phyloP scores from a whole-genome alignment of 495 filamentous ascomycete species.

The Pyrenopolyporus hunteri region DNA sequence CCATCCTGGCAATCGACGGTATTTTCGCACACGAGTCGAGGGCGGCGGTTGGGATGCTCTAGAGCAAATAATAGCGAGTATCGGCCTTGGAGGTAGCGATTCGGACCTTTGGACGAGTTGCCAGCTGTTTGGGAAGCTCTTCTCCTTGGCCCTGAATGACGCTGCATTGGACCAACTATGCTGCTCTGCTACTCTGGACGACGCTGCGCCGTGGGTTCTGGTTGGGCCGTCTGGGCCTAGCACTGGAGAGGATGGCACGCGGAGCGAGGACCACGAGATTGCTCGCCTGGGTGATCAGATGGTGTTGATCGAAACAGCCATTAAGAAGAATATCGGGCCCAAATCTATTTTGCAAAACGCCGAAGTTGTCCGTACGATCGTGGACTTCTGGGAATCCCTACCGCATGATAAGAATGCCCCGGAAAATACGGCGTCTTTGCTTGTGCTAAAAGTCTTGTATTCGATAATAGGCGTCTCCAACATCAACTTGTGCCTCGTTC shows the following conservation, averaged over 20 bases:
- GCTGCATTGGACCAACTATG: slow-evolving; percentile 64
- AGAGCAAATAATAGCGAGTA: slow-evolving; percentile 68
- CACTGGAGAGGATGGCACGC: slow-evolving; percentile 24
- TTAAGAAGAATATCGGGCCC: slow-evolving; percentile 57
- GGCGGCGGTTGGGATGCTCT: slow-evolving; percentile 81
- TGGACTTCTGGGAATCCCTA: slow-evolving; percentile 70
- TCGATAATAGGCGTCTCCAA: slow-evolving; percentile 65
- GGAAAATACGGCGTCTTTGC: slow-evolving; percentile 60
- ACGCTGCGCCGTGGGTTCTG: slow-evolving; percentile 44
- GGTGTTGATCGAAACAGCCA: slow-evolving; percentile 46
- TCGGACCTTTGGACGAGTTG: slow-evolving; percentile 67
- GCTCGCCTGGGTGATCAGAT: slow-evolving; percentile 34
- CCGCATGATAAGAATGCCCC: slow-evolving; percentile 50
- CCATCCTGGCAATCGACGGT: slow-evolving; percentile 85
- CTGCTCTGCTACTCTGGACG: slow-evolving; percentile 43
- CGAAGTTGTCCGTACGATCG: slow-evolving; percentile 67
- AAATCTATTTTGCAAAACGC: slow-evolving; percentile 65
- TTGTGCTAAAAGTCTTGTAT: slow-evolving; percentile 62
- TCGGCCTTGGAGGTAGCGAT: slow-evolving; percentile 63
- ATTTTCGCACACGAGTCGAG: slow-evolving; percentile 75
- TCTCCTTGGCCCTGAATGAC: slow-evolving; percentile 82
- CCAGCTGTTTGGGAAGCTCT: slow-evolving; percentile 82
- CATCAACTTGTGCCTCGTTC: slow-evolving; percentile 76
- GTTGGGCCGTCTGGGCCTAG: slow-evolving; percentile 40
- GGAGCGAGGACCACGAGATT: slow-evolving; percentile 30